Evolutionary conservation across 768 basidiomycete species (phyloP), one percentile per base, ranked within the genome.

Genomic region (Gymnopilus dilepis): DNA sequence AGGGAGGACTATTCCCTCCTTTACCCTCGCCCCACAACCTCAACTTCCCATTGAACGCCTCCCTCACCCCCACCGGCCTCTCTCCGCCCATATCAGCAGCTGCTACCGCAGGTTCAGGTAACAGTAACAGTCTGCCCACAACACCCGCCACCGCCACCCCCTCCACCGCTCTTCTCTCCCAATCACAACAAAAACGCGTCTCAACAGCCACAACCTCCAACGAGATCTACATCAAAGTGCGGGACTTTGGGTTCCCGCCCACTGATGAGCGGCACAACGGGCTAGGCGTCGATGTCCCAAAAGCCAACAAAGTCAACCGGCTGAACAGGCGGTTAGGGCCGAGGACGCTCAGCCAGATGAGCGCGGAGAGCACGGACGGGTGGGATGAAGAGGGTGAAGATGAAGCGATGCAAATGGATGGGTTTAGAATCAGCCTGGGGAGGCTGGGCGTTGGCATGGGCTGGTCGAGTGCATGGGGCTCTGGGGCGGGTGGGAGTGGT

Each of bases 191-290:
- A 21, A 61, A 28, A 26, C 47, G 42, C 31, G 56, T 42, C 9
- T 56, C 52, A 12, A n/a, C 34, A 22, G 34, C 62, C 1, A 50
- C 47, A 24, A 28, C 45, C 1, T 17, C 30, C 4, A 9, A 17
- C 30, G 21, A 53, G 13, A 45, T 56, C 0, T 63, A 71, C n/a
- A 74, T 82, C 69, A 74, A 74, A 50, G 72, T 84, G 48, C 74
- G 82, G 48, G 83, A 84, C 62, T 83, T 77, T 65, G 78, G 74
- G 8, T 82, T 74, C 61, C 45, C 71, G 1, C 22, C 67, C 8
- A 42, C 63, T 2, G 79, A 82, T 62, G 74, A 76, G 64, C 72
- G 81, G 24, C 74, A 79, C 70, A 38, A 61, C 26, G 78, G 79
- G 3, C 63, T 77, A n/a, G 82, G 82, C 0, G 61, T 75, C 37